These are phyloP conservation scores for Talaromyces adpressus DNA, from an alignment of 495 filamentous ascomycete genomes.

Conservation along the genomic window DNA sequence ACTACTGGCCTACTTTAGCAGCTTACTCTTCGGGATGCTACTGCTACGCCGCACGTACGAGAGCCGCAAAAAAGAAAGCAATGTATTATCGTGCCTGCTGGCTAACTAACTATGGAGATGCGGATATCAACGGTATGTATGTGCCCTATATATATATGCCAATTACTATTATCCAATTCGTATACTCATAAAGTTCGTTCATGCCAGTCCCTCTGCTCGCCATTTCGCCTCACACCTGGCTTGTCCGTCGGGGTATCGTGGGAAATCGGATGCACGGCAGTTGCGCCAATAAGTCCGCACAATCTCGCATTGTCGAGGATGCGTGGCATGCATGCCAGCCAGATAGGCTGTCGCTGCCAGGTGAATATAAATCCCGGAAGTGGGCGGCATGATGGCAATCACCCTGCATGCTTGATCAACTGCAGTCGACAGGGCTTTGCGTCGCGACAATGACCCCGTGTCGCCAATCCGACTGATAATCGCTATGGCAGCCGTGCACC, in stretches of 20 bases:
- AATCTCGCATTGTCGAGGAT: slow-evolving; percentile 17
- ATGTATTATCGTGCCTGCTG: not conserved
- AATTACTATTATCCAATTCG: not conserved
- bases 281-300: slow-evolving; percentile 22
- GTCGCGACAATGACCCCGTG: not conserved
- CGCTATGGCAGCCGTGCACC: slow-evolving; percentile 21
- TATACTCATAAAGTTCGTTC: not conserved
- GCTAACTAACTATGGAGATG: not conserved
- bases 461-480: slow-evolving; percentile 14
- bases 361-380: slow-evolving; percentile 24
- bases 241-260: slow-evolving; percentile 24
- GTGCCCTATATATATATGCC: not conserved
- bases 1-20: no score
- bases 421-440: slow-evolving; percentile 13
- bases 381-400: slow-evolving; percentile 16
- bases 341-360: slow-evolving; percentile 21
- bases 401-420: slow-evolving; percentile 18
- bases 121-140: not conserved
- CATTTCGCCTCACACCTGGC: slow-evolving; percentile 21
- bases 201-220: slow-evolving; percentile 12
- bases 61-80: not conserved
- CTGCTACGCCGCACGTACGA: not conserved
- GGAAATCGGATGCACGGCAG: slow-evolving; percentile 21
- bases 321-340: slow-evolving; percentile 17
- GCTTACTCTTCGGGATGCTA: not conserved